Evolutionary conservation across 2,329 filamentous ascomycete species (phyloP), one percentile per base, ranked within the genome.

Genomic region (Trichoderma simmonsii): DNA sequence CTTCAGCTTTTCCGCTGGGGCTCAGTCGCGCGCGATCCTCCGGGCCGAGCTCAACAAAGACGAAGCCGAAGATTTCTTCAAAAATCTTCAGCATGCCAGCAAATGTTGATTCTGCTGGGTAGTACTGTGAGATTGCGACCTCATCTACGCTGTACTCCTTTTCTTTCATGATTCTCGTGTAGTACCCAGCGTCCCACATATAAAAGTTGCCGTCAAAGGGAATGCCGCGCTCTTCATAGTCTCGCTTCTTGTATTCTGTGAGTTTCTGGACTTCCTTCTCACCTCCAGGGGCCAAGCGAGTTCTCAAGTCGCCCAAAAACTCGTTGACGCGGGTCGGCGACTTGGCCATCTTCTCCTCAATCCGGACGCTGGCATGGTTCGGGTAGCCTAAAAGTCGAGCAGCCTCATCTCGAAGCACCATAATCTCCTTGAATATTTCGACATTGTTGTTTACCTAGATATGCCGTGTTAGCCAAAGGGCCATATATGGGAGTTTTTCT

Each of bases 261-360:
- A 97, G 84, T 77, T 91, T 89, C 59, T 87, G 84, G 56, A 90
- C 89, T 81, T 96, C 93, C 79, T 91, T 90, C 71, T 86, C 82
- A 28, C 92, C 93, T 30, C 93, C 93, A 0, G 90, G 87, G 0
- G 88, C 85, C 34, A 96, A 85, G 67, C 91, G 89, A 30, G 82
- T 84, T 72, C 90, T 88, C 73, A 96, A 84, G 78, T 95, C 92
- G 6, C 85, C 86, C 8, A 96, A 83, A 80, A 96, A 95, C 67
- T 89, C 87, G 74, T 91, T 87, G 12, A 96, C 93, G 0, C 88
- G 92, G 77, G 89, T 86, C 2, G 92, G 87, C 1, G 87, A 90
- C 85, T 95, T 94, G 61, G 93, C 92, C 93, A 96, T 96, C 86
- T 94, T 95, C 77, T 93, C 90, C 78, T 94, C 92, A 51, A 96